Evolutionary conservation across 2,329 filamentous ascomycete species (phyloP).

Genomic region (Aspergillus neotritici): DNA sequence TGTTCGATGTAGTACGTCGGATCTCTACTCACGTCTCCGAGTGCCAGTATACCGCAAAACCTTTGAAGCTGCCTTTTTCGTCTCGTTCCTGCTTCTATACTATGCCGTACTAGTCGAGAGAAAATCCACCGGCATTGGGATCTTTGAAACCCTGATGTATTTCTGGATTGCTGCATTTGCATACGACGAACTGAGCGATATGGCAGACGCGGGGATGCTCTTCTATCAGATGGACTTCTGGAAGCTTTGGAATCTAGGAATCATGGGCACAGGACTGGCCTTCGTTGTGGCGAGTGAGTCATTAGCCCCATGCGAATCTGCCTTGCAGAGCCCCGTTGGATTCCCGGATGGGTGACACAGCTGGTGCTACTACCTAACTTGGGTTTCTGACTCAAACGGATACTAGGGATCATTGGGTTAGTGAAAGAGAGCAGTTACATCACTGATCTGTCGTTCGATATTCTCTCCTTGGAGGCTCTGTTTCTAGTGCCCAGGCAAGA

Average conservation of each 20-base stretch:
- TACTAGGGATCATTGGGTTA: constrained; percentile 61
- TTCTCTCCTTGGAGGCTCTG: constrained; percentile 80
- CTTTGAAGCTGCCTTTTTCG: constrained; percentile 78
- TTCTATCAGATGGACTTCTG: constrained; percentile 82
- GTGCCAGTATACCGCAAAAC: constrained; percentile 80
- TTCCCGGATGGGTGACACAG: not conserved
- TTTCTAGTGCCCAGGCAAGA: constrained; percentile 71
- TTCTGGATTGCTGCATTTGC: constrained; percentile 83
- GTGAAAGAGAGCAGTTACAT: constrained; percentile 54
- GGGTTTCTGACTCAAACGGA: constrained; percentile 1
- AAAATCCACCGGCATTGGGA: constrained; percentile 60
- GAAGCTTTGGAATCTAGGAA: constrained; percentile 68
- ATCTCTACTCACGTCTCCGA: constrained; percentile 68
- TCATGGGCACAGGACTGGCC: constrained; percentile 64
- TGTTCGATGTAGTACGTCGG: constrained; percentile 47
- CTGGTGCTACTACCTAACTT: not conserved
- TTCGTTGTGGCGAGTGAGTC: constrained; percentile 68
- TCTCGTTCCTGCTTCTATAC: constrained; percentile 70
- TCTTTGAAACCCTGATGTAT: constrained; percentile 67
- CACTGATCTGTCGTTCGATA: constrained; percentile 78
- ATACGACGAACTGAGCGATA: constrained; percentile 81
- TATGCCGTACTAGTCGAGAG: constrained; percentile 78
- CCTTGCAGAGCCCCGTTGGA: constrained; percentile 11
- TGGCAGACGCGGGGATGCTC: constrained; percentile 76
- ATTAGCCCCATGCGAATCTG: constrained; percentile 11